Evolutionary conservation across 768 basidiomycete genomes (phyloP).

Genomic region (Psilocybe tampanensis): DNA sequence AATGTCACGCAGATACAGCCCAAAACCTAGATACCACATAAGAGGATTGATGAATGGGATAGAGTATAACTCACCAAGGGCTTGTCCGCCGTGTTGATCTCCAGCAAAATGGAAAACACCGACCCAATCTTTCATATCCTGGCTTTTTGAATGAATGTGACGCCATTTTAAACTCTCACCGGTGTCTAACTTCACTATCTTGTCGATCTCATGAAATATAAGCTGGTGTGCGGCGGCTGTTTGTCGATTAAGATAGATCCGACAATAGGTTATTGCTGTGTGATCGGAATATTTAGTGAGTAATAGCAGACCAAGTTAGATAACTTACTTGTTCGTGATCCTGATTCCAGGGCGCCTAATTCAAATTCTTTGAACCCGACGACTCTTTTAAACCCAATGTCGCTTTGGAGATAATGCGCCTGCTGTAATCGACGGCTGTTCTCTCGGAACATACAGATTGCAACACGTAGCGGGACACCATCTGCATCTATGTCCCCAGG

Average conservation of each 20-base stretch:
- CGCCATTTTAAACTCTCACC: constrained; percentile 10
- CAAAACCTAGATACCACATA: constrained; percentile 16
- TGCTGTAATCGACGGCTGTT: constrained; percentile 18
- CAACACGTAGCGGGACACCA: constrained; percentile 12
- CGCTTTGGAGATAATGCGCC: constrained; percentile 27
- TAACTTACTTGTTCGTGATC: neutral
- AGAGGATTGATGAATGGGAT: too few relatives aligned
- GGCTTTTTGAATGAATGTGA: constrained; percentile 7
- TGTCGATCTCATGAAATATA: constrained; percentile 15
- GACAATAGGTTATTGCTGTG: constrained; percentile 13
- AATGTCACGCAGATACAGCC: constrained; percentile 16
- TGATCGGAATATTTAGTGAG: neutral
- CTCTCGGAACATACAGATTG: constrained; percentile 27
- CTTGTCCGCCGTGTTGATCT: constrained; percentile 21
- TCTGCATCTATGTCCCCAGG: neutral
- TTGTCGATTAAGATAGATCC: constrained; percentile 11
- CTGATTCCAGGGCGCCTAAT: constrained; percentile 5
- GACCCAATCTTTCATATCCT: neutral
- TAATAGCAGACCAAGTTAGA: neutral
- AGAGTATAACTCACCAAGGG: constrained; percentile 6
- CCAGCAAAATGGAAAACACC: constrained; percentile 10
- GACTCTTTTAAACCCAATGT: constrained; percentile 29
- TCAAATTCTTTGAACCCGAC: constrained; percentile 30
- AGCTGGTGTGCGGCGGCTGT: constrained; percentile 8
- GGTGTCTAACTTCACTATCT: constrained; percentile 14